These are phyloP conservation scores for Anastatica hierochuntica DNA, from an alignment of 345 rosid genomes.

Conservation along the genomic window DNA sequence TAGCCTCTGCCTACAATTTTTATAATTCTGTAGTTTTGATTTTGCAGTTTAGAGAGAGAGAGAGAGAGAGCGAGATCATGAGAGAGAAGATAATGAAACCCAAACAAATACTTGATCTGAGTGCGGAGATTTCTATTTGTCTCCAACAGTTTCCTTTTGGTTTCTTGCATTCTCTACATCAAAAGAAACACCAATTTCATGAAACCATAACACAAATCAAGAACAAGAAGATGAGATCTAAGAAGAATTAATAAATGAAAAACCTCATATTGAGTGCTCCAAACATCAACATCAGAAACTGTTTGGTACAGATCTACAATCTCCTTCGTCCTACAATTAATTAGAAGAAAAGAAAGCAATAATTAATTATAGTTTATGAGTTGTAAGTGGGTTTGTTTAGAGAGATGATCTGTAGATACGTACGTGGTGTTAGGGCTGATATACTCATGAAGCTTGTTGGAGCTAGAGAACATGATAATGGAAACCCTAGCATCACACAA, in stretches of 20 bases:
- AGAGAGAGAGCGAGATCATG: too few relatives aligned
- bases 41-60: not conserved
- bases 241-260: too few relatives aligned
- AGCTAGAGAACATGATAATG: constrained; percentile 62
- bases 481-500: constrained; percentile 76
- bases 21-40: not conserved
- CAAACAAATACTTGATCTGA: constrained; percentile 69
- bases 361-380: too few relatives aligned
- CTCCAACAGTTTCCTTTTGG: constrained; percentile 50
- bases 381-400: too few relatives aligned
- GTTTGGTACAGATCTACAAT: constrained; percentile 60
- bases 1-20: constrained; percentile 42
- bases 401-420: too few relatives aligned
- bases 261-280: constrained; percentile 66
- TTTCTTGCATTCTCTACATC: constrained; percentile 58
- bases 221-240: not conserved
- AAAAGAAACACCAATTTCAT: not conserved
- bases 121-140: constrained; percentile 45
- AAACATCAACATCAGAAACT: constrained; percentile 45
- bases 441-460: constrained; percentile 63
- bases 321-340: constrained; percentile 45
- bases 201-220: not conserved
- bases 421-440: constrained; percentile 65
- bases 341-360: too few relatives aligned
- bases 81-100: too few relatives aligned